Evolutionary conservation across 768 basidiomycete genomes (phyloP).

Genomic region (Psilocybe subaeruginosa): DNA sequence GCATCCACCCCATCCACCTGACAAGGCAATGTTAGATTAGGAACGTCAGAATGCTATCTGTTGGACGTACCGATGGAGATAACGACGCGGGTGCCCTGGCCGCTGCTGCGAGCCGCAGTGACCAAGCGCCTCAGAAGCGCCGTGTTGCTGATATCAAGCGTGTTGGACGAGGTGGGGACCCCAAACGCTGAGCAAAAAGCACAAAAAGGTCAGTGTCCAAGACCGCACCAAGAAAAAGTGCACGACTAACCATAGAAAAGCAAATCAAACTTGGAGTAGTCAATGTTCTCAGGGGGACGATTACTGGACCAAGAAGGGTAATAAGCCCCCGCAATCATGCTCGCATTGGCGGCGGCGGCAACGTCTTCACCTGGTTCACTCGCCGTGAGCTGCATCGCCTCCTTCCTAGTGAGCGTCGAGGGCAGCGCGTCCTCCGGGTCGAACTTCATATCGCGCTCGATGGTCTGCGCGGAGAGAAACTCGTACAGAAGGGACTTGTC

Average conservation of each 20-base stretch:
- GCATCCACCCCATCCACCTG: slow-evolving; percentile 76
- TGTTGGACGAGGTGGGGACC: slow-evolving; percentile 59
- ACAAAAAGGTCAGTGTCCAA: slow-evolving; percentile 4
- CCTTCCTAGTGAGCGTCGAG: slow-evolving; percentile 45
- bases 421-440: slow-evolving; percentile 49
- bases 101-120: slow-evolving; percentile 53
- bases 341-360: slow-evolving; percentile 20
- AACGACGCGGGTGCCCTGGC: slow-evolving; percentile 64
- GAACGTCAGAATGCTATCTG: slow-evolving; percentile 1
- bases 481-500: slow-evolving; percentile 34
- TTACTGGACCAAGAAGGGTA: slow-evolving; percentile 55
- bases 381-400: slow-evolving; percentile 27
- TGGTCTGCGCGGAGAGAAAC: slow-evolving; percentile 37
- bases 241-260: slow-evolving; percentile 57
- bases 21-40: slow-evolving; percentile 13
- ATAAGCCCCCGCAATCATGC: slow-evolving; percentile 46
- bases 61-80: slow-evolving; percentile 63
- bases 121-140: slow-evolving; percentile 61
- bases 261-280: slow-evolving; percentile 69
- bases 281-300: slow-evolving; percentile 58
- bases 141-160: slow-evolving; percentile 46
- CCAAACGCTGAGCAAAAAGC: slow-evolving; percentile 58
- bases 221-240: not conserved
- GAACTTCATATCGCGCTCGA: slow-evolving; percentile 30
- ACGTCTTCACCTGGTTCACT: slow-evolving; percentile 22